A percentile compares a stretch with the other conserved stretches of the same genome.
Evolutionary conservation across 192 early-diverging fungal species (phyloP).

Genomic region (Radiomyces spectabilis): DNA sequence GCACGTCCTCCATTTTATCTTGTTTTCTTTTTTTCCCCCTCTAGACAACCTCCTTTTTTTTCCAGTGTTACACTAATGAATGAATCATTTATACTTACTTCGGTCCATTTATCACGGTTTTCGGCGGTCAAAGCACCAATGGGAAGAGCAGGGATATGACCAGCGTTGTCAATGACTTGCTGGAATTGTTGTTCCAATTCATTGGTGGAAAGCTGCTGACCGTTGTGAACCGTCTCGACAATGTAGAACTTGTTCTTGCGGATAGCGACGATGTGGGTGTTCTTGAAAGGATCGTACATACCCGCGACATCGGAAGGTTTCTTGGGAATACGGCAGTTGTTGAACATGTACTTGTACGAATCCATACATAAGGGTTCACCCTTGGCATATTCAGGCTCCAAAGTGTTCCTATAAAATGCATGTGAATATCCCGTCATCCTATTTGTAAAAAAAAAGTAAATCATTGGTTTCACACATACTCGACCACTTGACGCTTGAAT

Average conservation of each 20-base stretch:
- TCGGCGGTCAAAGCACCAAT: conserved; percentile 88
- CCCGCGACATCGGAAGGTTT: conserved; percentile 79
- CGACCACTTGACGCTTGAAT: conserved; percentile 75
- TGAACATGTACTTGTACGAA: conserved; percentile 97
- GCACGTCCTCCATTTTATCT: too few species aligned
- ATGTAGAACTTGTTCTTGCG: conserved; percentile 89
- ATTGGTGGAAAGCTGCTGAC: conserved; percentile 69
- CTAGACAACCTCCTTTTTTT: background rate
- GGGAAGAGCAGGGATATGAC: conserved; percentile 55
- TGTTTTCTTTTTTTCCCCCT: too few species aligned
- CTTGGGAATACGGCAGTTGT: conserved; percentile 84
- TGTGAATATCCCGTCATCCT: background rate
- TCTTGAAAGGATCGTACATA: conserved; percentile 59
- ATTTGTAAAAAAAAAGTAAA: background rate
- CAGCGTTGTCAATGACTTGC: conserved; percentile 61
- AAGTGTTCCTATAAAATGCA: conserved; percentile 38
- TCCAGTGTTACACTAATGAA: background rate
- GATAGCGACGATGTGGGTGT: conserved; percentile 82
- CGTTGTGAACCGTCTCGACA: conserved; percentile 67
- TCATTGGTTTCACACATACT: conserved; percentile 41
- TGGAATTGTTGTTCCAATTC: conserved; percentile 80
- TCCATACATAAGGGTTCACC: conserved; percentile 76
- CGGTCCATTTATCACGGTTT: conserved; percentile 91
- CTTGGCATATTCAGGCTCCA: conserved; percentile 79
- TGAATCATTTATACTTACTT: conserved; percentile 41